phyloP scores from a whole-genome alignment of 78 protist species.

The Dictyostelium citrinum region DNA sequence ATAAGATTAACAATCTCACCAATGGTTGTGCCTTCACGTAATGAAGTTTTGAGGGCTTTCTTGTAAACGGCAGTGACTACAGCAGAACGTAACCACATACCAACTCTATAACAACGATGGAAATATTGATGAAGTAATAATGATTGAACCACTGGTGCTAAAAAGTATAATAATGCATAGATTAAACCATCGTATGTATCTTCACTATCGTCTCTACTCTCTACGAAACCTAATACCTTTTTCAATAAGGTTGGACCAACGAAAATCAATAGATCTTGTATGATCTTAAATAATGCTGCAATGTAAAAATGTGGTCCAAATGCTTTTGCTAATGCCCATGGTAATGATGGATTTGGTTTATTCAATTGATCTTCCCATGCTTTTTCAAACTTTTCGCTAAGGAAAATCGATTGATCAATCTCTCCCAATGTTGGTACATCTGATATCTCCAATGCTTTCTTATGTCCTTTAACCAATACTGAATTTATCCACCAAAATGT shows the following conservation, averaged over 20 bases:
- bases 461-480: conserved; percentile 26
- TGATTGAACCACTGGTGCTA: conserved; percentile 46
- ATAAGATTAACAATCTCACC: conserved; percentile 91
- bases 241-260: conserved; percentile 68
- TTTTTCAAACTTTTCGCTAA: conserved; percentile 50
- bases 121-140: conserved; percentile 51
- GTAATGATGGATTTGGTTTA: conserved; percentile 68
- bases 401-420: background rate
- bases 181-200: conserved; percentile 36
- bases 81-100: conserved; percentile 76
- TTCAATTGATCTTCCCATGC: conserved; percentile 49
- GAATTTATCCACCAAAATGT: conserved; percentile 82
- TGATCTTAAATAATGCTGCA: conserved; percentile 42
- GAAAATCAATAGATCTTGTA: conserved; percentile 42
- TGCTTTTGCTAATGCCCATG: conserved; percentile 55
- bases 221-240: conserved; percentile 10
- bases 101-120: conserved; percentile 67
- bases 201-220: background rate
- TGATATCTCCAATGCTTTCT: conserved; percentile 44
- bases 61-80: conserved; percentile 53
- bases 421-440: conserved; percentile 48
- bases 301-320: conserved; percentile 49
- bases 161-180: conserved; percentile 27
- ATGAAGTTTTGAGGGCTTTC: conserved; percentile 40
- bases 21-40: conserved; percentile 61